Conservation (phyloP, 352 stramenopile species). For the Globisporangium spinosum region DNA sequence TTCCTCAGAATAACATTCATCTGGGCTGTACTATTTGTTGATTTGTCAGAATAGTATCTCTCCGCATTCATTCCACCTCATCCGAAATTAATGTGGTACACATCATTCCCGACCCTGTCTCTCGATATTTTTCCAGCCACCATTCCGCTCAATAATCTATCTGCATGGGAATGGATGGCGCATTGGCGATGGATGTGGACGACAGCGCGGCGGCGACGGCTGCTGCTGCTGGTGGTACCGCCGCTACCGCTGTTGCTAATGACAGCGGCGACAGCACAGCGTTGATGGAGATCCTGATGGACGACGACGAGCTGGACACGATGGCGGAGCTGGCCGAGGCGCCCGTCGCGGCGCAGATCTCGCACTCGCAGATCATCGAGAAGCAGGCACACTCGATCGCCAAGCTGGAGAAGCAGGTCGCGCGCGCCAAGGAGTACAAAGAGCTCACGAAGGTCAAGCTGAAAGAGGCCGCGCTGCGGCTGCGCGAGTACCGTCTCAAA, state of each 20-base stretch:
- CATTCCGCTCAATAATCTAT: background rate
- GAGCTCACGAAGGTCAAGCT: slow-evolving; percentile 58
- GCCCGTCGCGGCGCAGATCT: slow-evolving; percentile 39
- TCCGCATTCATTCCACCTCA: too few species aligned
- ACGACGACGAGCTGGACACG: slow-evolving; percentile 13
- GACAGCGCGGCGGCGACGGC: background rate
- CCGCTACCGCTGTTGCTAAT: background rate
- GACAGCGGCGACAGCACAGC: background rate
- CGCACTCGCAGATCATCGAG: slow-evolving; percentile 71
- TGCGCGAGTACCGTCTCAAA: slow-evolving; percentile 57
- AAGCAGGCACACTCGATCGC: slow-evolving; percentile 53
- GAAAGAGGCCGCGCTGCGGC: slow-evolving; percentile 53
- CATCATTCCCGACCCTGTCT: background rate
- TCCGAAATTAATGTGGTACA: background rate
- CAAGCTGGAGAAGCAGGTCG: slow-evolving; percentile 36
- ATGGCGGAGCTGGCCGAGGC: slow-evolving; percentile 14
- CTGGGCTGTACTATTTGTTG: too few species aligned
- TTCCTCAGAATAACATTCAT: too few species aligned
- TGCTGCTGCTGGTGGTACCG: too few species aligned
- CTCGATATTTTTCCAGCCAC: slow-evolving; percentile 7
- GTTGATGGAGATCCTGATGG: slow-evolving; percentile 18
- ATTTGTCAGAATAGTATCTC: too few species aligned
- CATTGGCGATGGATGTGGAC: slow-evolving; percentile 3
- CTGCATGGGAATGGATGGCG: slow-evolving; percentile 8
- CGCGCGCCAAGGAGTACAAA: slow-evolving; percentile 45